Conservation (phyloP, 1,139 yeast genomes). For the Geotrichum siamense region DNA sequence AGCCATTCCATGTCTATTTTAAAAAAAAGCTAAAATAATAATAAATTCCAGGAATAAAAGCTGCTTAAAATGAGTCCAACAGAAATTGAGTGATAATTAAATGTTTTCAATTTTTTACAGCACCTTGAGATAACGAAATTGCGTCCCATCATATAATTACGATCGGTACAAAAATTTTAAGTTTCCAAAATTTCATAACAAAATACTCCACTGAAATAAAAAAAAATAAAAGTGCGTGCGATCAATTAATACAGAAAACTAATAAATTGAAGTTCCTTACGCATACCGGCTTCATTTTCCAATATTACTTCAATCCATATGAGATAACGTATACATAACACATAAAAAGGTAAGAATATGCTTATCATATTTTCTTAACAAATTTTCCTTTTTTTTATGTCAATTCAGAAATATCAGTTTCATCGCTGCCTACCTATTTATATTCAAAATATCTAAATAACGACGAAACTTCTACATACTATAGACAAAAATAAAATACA, state of each 20-base stretch:
- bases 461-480: too few species aligned
- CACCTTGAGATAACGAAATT: conserved; percentile 25
- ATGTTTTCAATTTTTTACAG: conserved; percentile 24
- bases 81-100: conserved; percentile 27
- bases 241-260: conserved; percentile 35
- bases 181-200: conserved; percentile 21
- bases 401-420: too few species aligned
- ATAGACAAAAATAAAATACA: too few species aligned
- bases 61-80: conserved; percentile 30
- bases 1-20: conserved; percentile 32
- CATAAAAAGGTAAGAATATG: conserved; percentile 25
- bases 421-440: too few species aligned
- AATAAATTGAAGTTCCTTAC: conserved; percentile 39
- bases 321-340: conserved; percentile 25
- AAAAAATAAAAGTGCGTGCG: conserved; percentile 22
- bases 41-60: conserved; percentile 33
- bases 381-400: conserved; percentile 20
- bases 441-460: too few species aligned
- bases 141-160: conserved; percentile 29
- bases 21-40: conserved; percentile 30
- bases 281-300: conserved; percentile 48
- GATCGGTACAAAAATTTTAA: conserved; percentile 25
- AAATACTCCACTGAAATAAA: conserved; percentile 27
- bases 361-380: conserved; percentile 23
- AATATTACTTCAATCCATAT: conserved; percentile 42